Conservation (phyloP, 1,284 basidiomycete genomes). For the Rhodotorula sp. region DNA sequence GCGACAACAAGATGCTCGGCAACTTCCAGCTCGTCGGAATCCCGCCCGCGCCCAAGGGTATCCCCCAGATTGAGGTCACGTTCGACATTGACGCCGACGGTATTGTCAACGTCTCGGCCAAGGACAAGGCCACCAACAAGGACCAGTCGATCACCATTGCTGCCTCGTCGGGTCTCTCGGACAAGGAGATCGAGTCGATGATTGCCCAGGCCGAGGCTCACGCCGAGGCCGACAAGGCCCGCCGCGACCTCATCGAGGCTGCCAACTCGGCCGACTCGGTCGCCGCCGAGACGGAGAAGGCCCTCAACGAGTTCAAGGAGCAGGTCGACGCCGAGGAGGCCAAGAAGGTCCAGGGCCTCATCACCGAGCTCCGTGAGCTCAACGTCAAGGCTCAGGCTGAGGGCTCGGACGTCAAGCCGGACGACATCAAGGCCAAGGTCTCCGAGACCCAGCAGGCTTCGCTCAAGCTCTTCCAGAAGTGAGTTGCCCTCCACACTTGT, state of each 20-base stretch:
- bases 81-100: conserved; percentile 94
- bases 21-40: conserved; percentile 99
- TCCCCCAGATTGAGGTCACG: conserved; percentile 97
- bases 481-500: background rate
- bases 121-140: conserved; percentile 96
- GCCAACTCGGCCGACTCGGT: conserved; percentile 96
- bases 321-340: conserved; percentile 89
- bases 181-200: conserved; percentile 98
- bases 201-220: conserved; percentile 90
- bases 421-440: conserved; percentile 86
- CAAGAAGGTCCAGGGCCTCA: conserved; percentile 85
- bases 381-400: conserved; percentile 86
- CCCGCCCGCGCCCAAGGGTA: conserved; percentile 95
- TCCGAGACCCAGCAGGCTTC: conserved; percentile 95
- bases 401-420: conserved; percentile 76
- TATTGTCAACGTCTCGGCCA: conserved; percentile 90
- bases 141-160: conserved; percentile 93
- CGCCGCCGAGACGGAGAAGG: conserved; percentile 92
- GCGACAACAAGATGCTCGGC: conserved; percentile 98
- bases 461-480: conserved; percentile 96
- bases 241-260: conserved; percentile 88
- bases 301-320: conserved; percentile 96
- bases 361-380: conserved; percentile 87
- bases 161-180: conserved; percentile 91
- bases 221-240: conserved; percentile 72